A percentile compares a stretch with the other conserved stretches of the same genome.
Evolutionary conservation across 441 rosid species (phyloP).

Genomic region (Iberis amara): DNA sequence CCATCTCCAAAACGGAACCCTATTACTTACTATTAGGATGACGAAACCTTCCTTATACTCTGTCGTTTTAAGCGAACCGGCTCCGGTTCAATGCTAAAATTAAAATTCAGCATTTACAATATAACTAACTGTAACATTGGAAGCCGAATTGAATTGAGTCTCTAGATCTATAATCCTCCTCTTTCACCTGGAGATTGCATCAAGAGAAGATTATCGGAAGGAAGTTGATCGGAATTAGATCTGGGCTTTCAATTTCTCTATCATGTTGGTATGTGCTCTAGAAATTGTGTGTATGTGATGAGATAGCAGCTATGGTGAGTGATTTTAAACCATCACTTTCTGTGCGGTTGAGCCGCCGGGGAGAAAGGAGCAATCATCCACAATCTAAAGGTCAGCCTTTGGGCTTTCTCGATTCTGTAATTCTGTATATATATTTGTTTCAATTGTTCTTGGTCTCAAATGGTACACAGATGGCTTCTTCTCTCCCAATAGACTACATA

Average conservation of each 20-base stretch:
- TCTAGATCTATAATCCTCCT: too few relatives aligned
- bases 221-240: neutral
- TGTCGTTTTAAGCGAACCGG: constrained; percentile 15
- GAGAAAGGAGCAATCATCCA: constrained; percentile 42
- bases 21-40: neutral
- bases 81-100: neutral
- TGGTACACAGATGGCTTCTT: constrained; percentile 50
- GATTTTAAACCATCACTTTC: constrained; percentile 52
- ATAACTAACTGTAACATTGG: too few relatives aligned
- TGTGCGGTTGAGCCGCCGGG: constrained; percentile 54
- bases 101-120: too few relatives aligned
- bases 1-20: constrained; percentile 39
- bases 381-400: constrained; percentile 38
- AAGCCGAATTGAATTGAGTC: too few relatives aligned
- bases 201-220: too few relatives aligned
- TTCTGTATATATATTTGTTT: neutral
- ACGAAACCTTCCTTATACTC: neutral
- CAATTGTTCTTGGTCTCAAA: neutral
- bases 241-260: neutral
- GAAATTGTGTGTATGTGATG: constrained; percentile 11
- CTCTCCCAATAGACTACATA: constrained; percentile 41
- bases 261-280: neutral
- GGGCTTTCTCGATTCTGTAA: neutral
- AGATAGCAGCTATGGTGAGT: constrained; percentile 40
- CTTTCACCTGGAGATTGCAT: too few relatives aligned